A percentile compares a stretch with the other conserved stretches of the same genome.
Evolutionary conservation across 2,329 filamentous ascomycete species (phyloP).

Genomic region (Beauveria caledonica): DNA sequence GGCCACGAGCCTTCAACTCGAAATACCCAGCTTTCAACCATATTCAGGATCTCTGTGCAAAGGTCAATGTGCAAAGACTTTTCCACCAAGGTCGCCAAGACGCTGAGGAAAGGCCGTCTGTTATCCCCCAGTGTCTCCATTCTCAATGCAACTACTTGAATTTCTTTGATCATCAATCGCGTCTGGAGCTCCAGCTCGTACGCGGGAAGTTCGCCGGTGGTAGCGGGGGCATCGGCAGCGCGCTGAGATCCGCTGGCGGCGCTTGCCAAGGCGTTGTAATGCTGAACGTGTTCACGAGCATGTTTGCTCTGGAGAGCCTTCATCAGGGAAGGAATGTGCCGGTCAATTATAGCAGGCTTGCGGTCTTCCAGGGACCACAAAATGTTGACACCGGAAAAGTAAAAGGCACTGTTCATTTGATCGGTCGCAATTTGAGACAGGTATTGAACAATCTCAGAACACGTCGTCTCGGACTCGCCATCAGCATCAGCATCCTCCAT

Average conservation of each 20-base stretch:
- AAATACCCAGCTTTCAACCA: constrained; percentile 97
- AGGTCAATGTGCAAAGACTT: constrained; percentile 81
- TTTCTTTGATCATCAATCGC: constrained; percentile 85
- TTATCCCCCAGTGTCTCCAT: constrained; percentile 92
- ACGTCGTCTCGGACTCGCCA: constrained; percentile 70
- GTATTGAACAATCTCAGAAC: constrained; percentile 79
- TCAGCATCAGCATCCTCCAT: constrained; percentile 77
- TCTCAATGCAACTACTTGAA: constrained; percentile 82
- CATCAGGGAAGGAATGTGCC: constrained; percentile 82
- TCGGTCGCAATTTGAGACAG: constrained; percentile 83
- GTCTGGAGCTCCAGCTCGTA: constrained; percentile 86
- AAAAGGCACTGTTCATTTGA: constrained; percentile 70
- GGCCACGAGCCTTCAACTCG: constrained; percentile 90
- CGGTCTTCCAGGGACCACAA: constrained; percentile 85
- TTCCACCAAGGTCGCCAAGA: constrained; percentile 89
- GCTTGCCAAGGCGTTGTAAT: constrained; percentile 52
- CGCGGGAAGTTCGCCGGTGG: constrained; percentile 50
- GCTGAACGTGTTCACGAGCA: constrained; percentile 84
- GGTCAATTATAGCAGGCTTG: constrained; percentile 79
- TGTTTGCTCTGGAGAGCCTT: constrained; percentile 89
- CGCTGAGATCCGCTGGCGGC: constrained; percentile 37
- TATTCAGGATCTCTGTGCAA: constrained; percentile 84
- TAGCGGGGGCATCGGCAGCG: constrained; percentile 46
- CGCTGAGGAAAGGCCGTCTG: constrained; percentile 85
- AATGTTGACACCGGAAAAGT: constrained; percentile 84